Conservation (phyloP, 2,329 filamentous ascomycete species). For the Pseudogymnoascus sp. region DNA sequence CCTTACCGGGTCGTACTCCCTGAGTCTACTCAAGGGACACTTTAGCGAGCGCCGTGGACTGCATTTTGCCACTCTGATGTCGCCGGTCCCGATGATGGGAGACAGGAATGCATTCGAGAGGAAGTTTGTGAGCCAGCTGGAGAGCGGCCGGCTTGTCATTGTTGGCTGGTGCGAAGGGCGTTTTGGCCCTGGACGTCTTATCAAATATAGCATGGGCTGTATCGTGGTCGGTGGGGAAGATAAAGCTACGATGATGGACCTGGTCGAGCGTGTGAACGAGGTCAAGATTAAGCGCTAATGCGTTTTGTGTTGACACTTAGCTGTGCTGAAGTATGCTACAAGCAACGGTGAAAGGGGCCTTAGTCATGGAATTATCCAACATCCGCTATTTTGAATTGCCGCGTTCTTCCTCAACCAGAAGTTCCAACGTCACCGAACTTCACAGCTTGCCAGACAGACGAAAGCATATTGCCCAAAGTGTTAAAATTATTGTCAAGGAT, state of each 20-base stretch:
- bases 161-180: neutral
- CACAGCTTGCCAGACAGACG: no score
- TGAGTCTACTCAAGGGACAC: neutral
- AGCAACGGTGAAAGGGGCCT: neutral
- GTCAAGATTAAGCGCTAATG: neutral
- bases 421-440: no score
- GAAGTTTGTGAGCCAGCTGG: neutral
- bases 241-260: neutral
- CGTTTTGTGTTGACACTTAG: neutral
- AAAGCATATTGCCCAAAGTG: no score
- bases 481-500: no score
- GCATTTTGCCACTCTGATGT: neutral
- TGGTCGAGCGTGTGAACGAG: neutral
- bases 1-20: neutral
- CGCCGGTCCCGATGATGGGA: neutral
- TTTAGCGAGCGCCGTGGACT: neutral
- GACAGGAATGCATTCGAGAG: neutral
- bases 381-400: no score
- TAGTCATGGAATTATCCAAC: neutral
- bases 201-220: neutral
- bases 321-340: neutral
- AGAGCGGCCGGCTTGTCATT: neutral
- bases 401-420: no score
- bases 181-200: neutral
- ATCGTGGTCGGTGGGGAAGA: neutral